Evolutionary conservation across 2,329 filamentous ascomycete species (phyloP), one percentile per base, ranked within the genome.

Genomic region (Mycocentrospora acerina): DNA sequence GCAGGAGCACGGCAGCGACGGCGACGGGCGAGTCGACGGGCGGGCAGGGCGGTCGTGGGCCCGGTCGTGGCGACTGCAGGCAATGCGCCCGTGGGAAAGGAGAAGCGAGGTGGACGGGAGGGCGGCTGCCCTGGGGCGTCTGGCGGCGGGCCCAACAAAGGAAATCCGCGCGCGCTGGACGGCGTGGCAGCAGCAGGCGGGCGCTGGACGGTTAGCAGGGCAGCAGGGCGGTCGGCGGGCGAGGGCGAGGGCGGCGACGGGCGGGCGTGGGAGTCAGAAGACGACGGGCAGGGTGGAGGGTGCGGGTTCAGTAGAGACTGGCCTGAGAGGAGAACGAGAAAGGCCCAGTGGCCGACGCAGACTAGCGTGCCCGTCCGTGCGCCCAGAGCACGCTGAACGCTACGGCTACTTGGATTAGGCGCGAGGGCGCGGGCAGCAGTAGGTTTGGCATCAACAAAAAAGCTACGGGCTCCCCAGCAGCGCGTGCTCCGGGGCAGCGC

Each of bases 81-180:
- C 47, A 51, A 44, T 48, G 59, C 62, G 63, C 60, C 31, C 43
- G 44, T 25, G 36, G 49, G 40, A 45, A 36, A 44, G 50, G 44
- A 38, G 46, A 25, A 29, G 37, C 34, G 53, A 46, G 48, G 47
- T 49, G 50, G 44, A 42, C 42, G 40, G 53, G 51, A 44, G 42
- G 40, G 42, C 47, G 53, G 57, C 46, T 55, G 59, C 42, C 53
- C 48, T 44, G 51, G 49, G 45, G 59, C 43, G 48, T 43, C 38
- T 40, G 48, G 47, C 44, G 35, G 53, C 41, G 40, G 44, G 48
- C 44, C 32, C 43, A 55, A 59, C 51, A 60, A 60, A 57, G 57
- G 53, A 48, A 46, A 22, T 43, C 31, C 44, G 51, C 48, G 57
- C 52, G 51, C 53, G 45, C 45, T 34, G 31, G 41, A 26, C 43